phyloP scores from a whole-genome alignment of 768 basidiomycete species.

The Crassisporium funariophilum region DNA sequence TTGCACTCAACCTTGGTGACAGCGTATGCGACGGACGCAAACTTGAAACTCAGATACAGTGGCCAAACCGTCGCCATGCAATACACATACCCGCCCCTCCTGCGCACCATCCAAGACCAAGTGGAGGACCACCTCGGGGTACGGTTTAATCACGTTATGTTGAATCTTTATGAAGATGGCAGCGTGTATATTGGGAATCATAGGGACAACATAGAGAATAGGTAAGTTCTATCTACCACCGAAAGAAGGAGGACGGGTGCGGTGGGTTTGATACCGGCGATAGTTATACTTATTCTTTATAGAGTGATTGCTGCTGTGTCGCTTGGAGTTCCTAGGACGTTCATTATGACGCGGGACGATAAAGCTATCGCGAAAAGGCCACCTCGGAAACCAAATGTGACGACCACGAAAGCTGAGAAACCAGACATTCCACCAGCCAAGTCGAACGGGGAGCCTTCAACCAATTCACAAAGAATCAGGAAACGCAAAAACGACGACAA shows the following conservation, averaged over 20 bases:
- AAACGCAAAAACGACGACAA: not conserved
- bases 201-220: conserved; percentile 30
- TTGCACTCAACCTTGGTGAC: not conserved
- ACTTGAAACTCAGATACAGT: conserved; percentile 30
- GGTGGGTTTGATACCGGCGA: too few relatives aligned
- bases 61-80: conserved; percentile 32
- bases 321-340: conserved; percentile 30
- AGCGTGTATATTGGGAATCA: conserved; percentile 34
- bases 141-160: conserved; percentile 33
- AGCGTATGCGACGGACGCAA: conserved; percentile 32
- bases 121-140: conserved; percentile 30
- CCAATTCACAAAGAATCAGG: too few relatives aligned
- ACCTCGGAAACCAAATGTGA: too few relatives aligned
- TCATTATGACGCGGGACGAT: conserved; percentile 29
- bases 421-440: conserved; percentile 1
- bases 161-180: conserved; percentile 33
- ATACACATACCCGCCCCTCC: conserved; percentile 29
- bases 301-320: conserved; percentile 36
- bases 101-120: conserved; percentile 29
- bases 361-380: too few relatives aligned
- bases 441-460: not conserved
- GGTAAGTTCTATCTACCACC: conserved; percentile 18
- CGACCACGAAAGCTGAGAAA: not conserved
- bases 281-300: not conserved
- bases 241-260: too few relatives aligned